Evolutionary conservation across 1,284 basidiomycete species (phyloP).

Genomic region (Agaricales sp.): DNA sequence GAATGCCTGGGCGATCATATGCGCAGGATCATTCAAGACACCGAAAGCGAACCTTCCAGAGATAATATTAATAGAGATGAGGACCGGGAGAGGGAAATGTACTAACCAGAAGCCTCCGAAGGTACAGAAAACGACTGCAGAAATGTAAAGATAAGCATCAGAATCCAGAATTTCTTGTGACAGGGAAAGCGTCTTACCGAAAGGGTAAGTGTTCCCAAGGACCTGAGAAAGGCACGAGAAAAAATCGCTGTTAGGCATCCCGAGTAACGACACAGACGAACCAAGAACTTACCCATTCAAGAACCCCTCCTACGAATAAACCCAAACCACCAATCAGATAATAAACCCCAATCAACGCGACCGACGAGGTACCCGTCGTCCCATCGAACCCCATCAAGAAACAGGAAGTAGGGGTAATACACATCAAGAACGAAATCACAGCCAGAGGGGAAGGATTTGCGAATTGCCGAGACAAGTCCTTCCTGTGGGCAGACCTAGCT

Average conservation of each 20-base stretch:
- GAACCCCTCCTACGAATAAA: slow-evolving; percentile 12
- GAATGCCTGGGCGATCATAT: not conserved
- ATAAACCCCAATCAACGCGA: slow-evolving; percentile 11
- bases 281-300: slow-evolving; percentile 14
- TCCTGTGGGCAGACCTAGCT: not conserved
- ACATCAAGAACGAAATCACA: slow-evolving; percentile 12
- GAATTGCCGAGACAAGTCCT: slow-evolving; percentile 9
- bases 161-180: not conserved
- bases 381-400: slow-evolving; percentile 13
- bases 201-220: slow-evolving; percentile 15
- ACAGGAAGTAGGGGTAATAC: slow-evolving; percentile 12
- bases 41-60: not conserved
- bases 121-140: slow-evolving; percentile 11
- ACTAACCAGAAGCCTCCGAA: slow-evolving; percentile 15
- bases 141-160: not conserved
- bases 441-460: slow-evolving; percentile 14
- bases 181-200: not conserved
- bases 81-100: too few relatives aligned
- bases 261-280: not conserved
- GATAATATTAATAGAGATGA: too few relatives aligned
- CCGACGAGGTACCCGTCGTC: slow-evolving; percentile 8
- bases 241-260: not conserved
- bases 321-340: slow-evolving; percentile 14
- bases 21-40: not conserved
- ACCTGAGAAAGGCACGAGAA: slow-evolving; percentile 12